Conservation (phyloP, 164 flowering plant species). For the Annona cherimola region DNA sequence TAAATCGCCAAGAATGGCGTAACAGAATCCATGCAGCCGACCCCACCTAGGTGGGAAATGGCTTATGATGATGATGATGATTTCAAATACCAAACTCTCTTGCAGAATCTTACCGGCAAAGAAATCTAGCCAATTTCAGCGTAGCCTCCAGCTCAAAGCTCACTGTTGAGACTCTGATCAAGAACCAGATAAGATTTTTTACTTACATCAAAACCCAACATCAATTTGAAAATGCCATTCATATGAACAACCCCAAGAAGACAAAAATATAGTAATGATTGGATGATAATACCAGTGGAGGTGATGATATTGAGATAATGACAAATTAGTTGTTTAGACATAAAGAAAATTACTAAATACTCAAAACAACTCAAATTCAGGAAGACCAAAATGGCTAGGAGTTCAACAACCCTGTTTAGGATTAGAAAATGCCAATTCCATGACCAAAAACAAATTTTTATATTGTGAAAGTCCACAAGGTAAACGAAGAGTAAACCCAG, state of each 20-base stretch:
- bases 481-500: neutral
- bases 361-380: neutral
- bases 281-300: too few relatives aligned
- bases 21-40: too few relatives aligned
- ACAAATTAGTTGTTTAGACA: neutral
- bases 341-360: conserved; percentile 1
- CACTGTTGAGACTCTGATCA: conserved; percentile 91
- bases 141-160: conserved; percentile 98
- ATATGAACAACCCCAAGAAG: neutral
- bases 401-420: neutral
- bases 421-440: neutral
- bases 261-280: neutral
- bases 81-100: neutral
- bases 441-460: neutral
- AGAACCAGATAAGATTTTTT: neutral
- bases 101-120: conserved; percentile 61
- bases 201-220: neutral
- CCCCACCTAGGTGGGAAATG: too few relatives aligned
- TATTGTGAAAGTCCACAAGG: neutral
- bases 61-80: too few relatives aligned
- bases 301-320: neutral
- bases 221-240: neutral
- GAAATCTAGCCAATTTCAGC: conserved; percentile 88
- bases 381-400: neutral
- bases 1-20: too few relatives aligned